These are phyloP conservation scores for Leccinum truebloodii DNA, from an alignment of 768 basidiomycete species.

Conservation along the genomic window DNA sequence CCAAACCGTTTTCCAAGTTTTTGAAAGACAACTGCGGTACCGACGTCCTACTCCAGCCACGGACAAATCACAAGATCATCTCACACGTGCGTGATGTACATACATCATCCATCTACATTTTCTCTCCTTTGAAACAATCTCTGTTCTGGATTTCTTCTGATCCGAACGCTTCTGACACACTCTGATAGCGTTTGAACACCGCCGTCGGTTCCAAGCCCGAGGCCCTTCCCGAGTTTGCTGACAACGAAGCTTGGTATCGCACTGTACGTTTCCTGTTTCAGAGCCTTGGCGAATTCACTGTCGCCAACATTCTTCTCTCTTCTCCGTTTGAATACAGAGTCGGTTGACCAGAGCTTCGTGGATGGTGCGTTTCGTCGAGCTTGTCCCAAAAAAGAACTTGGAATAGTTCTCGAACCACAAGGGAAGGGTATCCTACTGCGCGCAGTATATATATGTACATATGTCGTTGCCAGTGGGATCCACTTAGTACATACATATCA, in stretches of 20 bases:
- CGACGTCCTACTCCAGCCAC: conserved; percentile 26
- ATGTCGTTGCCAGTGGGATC: too few relatives aligned
- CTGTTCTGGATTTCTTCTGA: background rate
- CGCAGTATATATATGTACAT: too few relatives aligned
- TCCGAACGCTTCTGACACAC: background rate
- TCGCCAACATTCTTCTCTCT: background rate
- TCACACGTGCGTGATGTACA: conserved; percentile 40
- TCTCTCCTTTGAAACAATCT: background rate
- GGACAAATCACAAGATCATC: conserved; percentile 35
- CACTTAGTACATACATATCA: too few relatives aligned
- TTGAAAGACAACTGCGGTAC: conserved; percentile 25
- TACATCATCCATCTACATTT: background rate
- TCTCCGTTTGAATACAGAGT: conserved; percentile 9
- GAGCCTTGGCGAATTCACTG: background rate
- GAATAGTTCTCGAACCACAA: background rate
- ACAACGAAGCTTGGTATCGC: conserved; percentile 38
- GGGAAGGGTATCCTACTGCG: too few relatives aligned
- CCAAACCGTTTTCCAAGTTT: conserved; percentile 36
- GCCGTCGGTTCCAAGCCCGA: conserved; percentile 29
- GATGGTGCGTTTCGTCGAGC: conserved; percentile 31
- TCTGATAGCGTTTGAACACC: conserved; percentile 29
- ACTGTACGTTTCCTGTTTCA: conserved; percentile 22
- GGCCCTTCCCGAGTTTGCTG: conserved; percentile 36
- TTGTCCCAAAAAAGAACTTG: conserved; percentile 8
- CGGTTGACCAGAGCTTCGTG: conserved; percentile 22